phyloP scores from a whole-genome alignment of 225 moss, liverwort and hornwort species.

The Thuidium tamariscinum region DNA sequence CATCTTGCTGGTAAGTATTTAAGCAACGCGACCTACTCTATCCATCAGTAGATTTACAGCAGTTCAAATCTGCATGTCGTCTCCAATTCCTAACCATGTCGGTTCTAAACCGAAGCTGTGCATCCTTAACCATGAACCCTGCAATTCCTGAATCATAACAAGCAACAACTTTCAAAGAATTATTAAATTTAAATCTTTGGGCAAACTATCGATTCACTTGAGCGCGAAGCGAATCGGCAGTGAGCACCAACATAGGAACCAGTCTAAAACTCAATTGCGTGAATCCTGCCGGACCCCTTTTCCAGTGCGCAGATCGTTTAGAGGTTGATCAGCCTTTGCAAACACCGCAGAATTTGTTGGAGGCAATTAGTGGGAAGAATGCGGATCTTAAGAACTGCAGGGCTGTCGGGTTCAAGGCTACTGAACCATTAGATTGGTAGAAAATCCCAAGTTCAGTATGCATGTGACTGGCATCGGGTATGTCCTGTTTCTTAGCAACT shows the following conservation, averaged over 20 bases:
- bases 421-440: neutral
- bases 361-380: neutral
- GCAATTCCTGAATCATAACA: neutral
- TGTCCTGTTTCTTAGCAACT: neutral
- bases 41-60: neutral
- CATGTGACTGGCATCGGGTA: neutral
- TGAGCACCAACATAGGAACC: neutral
- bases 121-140: neutral
- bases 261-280: neutral
- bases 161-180: neutral
- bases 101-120: neutral
- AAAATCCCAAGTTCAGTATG: neutral
- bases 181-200: neutral
- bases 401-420: neutral
- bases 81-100: neutral
- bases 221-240: neutral
- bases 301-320: neutral
- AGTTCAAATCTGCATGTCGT: neutral
- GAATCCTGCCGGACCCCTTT: neutral
- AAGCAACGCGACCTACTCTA: neutral
- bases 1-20: conserved; percentile 65
- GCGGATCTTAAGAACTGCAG: neutral
- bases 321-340: neutral
- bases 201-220: neutral
- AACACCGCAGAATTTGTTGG: neutral